Base-by-base conservation (phyloP, 768 basidiomycete genomes). In the Russula dissimulans region DNA sequence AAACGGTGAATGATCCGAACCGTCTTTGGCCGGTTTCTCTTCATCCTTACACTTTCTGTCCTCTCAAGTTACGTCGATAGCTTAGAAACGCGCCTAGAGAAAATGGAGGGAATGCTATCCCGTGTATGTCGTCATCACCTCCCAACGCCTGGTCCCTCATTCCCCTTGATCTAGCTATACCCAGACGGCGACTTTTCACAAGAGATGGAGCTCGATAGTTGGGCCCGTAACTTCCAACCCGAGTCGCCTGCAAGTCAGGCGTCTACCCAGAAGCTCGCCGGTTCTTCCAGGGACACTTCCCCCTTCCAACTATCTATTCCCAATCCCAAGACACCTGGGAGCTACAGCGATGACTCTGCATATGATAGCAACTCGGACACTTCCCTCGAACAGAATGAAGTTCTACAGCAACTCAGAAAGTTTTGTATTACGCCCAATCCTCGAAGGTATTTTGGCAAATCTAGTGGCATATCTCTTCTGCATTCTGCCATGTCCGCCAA, bases 161-260 rank as follows among this genome's bases (percentile, higher is more conserved):
- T 38, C 15, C 26, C 5, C 2, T 26, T 26, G 22, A 9, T 38
- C 29, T 8, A 64, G 63, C 34, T 64, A 4, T 62, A 64, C 43
- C 63, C 63, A 10, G 63, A 64, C 1, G 63, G 60, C 26, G 63
- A 64, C 31, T 62, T 64, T 17, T 64, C 63, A n/a, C 55, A 55
- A 29, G 63, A 64, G 22, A 62, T 64, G 55, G 63, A 64, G 42
- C 55, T 64, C 17, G 63, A 64, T 2, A 31, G 56, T 43, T 64
- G 63, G 63, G 50, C 52, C 0, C 60, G 63, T 31, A 22, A 31
- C 31, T 62, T 56, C 32, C 54, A 62, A 44, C 61, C 60, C 22
- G 55, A 57, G n/a, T n/a, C 60, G 0, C 6, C 45, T 31, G 60
- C 53, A 14, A 50, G 41, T 31, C 60, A 5, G 22, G 10, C 31